Percentiles rank a stretch among this genome's conserved stretches.
Evolutionary conservation across 1,139 yeast species (phyloP).

Genomic region (Magnusiomyces tetraspermus): DNA sequence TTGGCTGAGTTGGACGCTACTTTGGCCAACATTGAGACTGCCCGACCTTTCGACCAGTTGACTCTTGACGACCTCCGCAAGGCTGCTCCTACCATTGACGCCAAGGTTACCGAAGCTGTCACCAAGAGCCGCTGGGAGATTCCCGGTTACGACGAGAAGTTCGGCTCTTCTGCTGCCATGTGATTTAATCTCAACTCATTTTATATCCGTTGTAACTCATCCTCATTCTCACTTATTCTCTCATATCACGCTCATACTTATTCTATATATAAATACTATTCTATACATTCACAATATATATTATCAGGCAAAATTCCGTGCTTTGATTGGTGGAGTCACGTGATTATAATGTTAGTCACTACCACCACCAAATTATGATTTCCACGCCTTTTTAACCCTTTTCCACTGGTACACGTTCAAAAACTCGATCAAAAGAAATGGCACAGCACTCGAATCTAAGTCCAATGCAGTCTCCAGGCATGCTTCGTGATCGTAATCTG

Average conservation of each 20-base stretch:
- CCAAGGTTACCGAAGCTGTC: slow-evolving; percentile 90
- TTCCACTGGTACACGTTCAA: too few species aligned
- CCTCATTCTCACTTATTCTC: background rate
- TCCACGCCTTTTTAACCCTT: too few species aligned
- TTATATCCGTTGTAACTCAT: background rate
- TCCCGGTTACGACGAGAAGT: slow-evolving; percentile 96
- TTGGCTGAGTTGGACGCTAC: slow-evolving; percentile 79
- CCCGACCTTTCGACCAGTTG: slow-evolving; percentile 95
- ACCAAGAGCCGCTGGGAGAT: slow-evolving; percentile 97
- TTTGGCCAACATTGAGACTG: slow-evolving; percentile 84
- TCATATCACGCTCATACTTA: too few species aligned
- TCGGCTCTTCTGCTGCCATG: slow-evolving; percentile 93
- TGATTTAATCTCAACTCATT: slow-evolving; percentile 30
- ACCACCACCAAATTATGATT: too few species aligned
- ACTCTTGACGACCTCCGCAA: slow-evolving; percentile 89
- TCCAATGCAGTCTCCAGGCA: background rate
- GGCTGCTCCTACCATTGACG: slow-evolving; percentile 97
- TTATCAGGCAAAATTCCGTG: too few species aligned
- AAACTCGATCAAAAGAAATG: too few species aligned
- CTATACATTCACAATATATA: too few species aligned
- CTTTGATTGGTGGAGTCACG: too few species aligned
- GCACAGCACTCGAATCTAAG: background rate
- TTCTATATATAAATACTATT: too few species aligned
- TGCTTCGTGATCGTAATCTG: background rate
- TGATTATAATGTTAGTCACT: too few species aligned